These are phyloP conservation scores for Chlorella variabilis DNA, from an alignment of 163 green algal species.

Conservation along the genomic window DNA sequence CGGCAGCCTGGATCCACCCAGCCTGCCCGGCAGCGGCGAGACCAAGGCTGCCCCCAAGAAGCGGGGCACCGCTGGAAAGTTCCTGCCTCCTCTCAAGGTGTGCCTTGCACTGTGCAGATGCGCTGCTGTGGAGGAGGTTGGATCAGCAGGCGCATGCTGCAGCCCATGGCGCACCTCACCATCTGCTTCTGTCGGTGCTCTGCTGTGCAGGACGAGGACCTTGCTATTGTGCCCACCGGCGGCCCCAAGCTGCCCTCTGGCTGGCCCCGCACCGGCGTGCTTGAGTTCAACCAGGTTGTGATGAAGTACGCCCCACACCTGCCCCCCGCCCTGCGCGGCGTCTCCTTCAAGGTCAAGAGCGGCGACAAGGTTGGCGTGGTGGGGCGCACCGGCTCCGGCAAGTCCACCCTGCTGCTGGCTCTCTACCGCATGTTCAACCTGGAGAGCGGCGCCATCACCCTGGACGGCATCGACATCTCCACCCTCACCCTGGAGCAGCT, in stretches of 20 bases:
- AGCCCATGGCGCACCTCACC: neutral
- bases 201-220: slow-evolving; percentile 10
- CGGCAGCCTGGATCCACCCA: slow-evolving; percentile 19
- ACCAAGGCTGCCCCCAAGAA: neutral
- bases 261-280: slow-evolving; percentile 39
- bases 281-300: slow-evolving; percentile 40
- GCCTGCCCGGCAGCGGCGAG: neutral
- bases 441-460: slow-evolving; percentile 73
- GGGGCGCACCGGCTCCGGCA: slow-evolving; percentile 59
- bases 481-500: slow-evolving; percentile 60
- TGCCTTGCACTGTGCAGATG: neutral
- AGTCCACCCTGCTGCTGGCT: slow-evolving; percentile 66
- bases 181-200: too few relatives aligned
- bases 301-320: slow-evolving; percentile 52
- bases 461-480: slow-evolving; percentile 89
- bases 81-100: slow-evolving; percentile 9
- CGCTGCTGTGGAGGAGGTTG: too few relatives aligned
- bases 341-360: slow-evolving; percentile 44
- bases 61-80: slow-evolving; percentile 2
- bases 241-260: slow-evolving; percentile 26
- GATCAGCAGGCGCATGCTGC: neutral
- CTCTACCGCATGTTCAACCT: slow-evolving; percentile 62
- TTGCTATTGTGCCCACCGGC: neutral
- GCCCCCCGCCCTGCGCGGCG: slow-evolving; percentile 45
- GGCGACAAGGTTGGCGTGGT: slow-evolving; percentile 52